Base-by-base conservation (phyloP, 306 rosid species). In the Hippophae rhamnoides region DNA sequence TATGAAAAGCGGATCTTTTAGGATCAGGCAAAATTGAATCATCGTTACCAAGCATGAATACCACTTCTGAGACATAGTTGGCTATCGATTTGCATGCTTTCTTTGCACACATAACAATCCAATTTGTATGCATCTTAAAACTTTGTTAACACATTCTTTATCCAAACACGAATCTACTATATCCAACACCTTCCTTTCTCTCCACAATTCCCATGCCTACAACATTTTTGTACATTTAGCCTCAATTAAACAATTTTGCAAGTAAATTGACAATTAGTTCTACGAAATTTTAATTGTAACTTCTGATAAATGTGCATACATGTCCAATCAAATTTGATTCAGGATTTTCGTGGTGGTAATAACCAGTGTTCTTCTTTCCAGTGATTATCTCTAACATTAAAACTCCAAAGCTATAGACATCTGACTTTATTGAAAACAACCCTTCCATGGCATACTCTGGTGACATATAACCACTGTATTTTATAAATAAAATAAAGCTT, bases 371-470 rank as follows among this genome's bases (percentile, higher is more conserved):
- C 60, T 63, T 87, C 62, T 64, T 82, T 4, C 94, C 79, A 1
- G 78, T 84, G n/a, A 84, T 31, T 7, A 84, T 76, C 75, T 87
- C 92, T 25, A 87, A 56, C 8, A 63, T 46, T 13, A 87, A 58
- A 31, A 87, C 76, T 13, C 86, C 87, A 3, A 74, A 87, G 65
- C 89, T 82, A 11, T 70, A 84, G 1, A 78, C 85, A 46, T 82
- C 82, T 0, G 83, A 76, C 43, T 80, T 78, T 8, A 57, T 42
- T 7, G 86, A 87, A 69, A 78, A 82, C 14, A 64, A n/a, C 3
- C 89, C 84, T 61, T 77, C 75, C 71, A 84, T 66, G 13, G 86
- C 88, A 56, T 84, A 79, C 57, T 84, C 82, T 0, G 81, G 92
- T 5, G 92, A 62, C 87, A 83, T 86, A 6, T 80, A 83, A 3